Percentiles rank a stretch among this genome's conserved stretches.
Evolutionary conservation across 2,329 filamentous ascomycete species (phyloP).

Genomic region (Moelleriella libera): DNA sequence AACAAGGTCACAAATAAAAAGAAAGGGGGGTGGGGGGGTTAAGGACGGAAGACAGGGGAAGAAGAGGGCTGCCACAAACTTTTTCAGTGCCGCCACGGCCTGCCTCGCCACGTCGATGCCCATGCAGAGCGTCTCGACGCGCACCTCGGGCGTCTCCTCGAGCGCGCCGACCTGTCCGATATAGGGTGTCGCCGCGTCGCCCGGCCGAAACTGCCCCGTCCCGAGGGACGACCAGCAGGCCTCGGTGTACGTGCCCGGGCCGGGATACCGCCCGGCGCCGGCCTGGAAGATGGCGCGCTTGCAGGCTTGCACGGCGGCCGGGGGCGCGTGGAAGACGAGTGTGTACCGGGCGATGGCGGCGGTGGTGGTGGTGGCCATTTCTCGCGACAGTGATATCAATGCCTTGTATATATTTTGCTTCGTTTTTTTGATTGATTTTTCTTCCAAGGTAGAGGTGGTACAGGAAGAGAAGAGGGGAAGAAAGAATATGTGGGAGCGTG

Average conservation of each 20-base stretch:
- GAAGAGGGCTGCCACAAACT: constrained; percentile 26
- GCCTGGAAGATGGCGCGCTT: constrained; percentile 43
- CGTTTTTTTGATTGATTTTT: too few relatives aligned
- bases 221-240: constrained; percentile 37
- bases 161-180: constrained; percentile 44
- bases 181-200: constrained; percentile 44
- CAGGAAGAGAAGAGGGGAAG: too few relatives aligned
- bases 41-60: neutral
- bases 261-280: constrained; percentile 39
- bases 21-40: too few relatives aligned
- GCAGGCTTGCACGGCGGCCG: constrained; percentile 27
- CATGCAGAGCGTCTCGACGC: constrained; percentile 48
- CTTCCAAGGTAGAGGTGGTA: too few relatives aligned
- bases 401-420: too few relatives aligned
- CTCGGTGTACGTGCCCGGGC: constrained; percentile 38
- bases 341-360: constrained; percentile 9
- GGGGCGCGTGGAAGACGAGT: constrained; percentile 38
- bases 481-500: too few relatives aligned
- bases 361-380: too few relatives aligned
- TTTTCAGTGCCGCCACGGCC: constrained; percentile 50
- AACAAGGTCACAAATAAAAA: neutral
- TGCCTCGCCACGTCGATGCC: constrained; percentile 39
- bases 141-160: constrained; percentile 44
- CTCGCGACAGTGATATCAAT: too few relatives aligned
- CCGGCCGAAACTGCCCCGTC: constrained; percentile 52